A percentile compares a stretch with the other conserved stretches of the same genome.
Conservation (phyloP, 2,329 filamentous ascomycete species). For the Cladosporium austrohemisphaericum region DNA sequence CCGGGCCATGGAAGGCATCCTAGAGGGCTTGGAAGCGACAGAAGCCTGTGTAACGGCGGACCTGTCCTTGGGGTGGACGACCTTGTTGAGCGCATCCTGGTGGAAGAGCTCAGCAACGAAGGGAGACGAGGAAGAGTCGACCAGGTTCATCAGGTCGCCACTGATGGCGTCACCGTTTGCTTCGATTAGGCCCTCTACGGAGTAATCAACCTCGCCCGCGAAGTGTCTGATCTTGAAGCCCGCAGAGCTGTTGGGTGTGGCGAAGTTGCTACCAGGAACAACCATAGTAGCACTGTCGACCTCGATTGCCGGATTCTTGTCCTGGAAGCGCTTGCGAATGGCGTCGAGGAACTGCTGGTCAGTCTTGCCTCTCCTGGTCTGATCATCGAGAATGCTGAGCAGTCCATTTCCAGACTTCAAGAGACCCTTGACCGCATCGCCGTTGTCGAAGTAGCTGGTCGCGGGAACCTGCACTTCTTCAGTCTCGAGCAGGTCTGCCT, state of each 20-base stretch:
- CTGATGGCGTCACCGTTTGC: slow-evolving; percentile 96
- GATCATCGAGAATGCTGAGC: slow-evolving; percentile 91
- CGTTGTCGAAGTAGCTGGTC: slow-evolving; percentile 97
- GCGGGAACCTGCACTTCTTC: slow-evolving; percentile 88
- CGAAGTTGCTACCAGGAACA: slow-evolving; percentile 83
- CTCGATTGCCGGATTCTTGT: slow-evolving; percentile 85
- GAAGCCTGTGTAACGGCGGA: slow-evolving; percentile 92
- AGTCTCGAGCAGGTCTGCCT: slow-evolving; percentile 86
- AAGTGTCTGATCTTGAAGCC: slow-evolving; percentile 92
- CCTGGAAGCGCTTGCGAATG: slow-evolving; percentile 85
- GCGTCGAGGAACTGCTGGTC: slow-evolving; percentile 90
- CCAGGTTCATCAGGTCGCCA: slow-evolving; percentile 90
- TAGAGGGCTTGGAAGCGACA: slow-evolving; percentile 89
- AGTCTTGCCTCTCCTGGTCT: slow-evolving; percentile 81
- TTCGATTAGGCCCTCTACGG: slow-evolving; percentile 79
- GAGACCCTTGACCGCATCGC: slow-evolving; percentile 85
- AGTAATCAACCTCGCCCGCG: slow-evolving; percentile 93
- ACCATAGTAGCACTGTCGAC: slow-evolving; percentile 71
- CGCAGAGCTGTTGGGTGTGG: slow-evolving; percentile 74
- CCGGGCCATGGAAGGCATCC: slow-evolving; percentile 88
- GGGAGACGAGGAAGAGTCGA: slow-evolving; percentile 80
- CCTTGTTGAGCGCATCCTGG: slow-evolving; percentile 89
- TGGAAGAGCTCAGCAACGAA: slow-evolving; percentile 90
- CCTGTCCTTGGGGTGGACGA: slow-evolving; percentile 88
- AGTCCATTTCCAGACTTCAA: slow-evolving; percentile 90